Base-by-base conservation (phyloP, 371 early-diverging fungal genomes). In the Chytridium lagenaria region DNA sequence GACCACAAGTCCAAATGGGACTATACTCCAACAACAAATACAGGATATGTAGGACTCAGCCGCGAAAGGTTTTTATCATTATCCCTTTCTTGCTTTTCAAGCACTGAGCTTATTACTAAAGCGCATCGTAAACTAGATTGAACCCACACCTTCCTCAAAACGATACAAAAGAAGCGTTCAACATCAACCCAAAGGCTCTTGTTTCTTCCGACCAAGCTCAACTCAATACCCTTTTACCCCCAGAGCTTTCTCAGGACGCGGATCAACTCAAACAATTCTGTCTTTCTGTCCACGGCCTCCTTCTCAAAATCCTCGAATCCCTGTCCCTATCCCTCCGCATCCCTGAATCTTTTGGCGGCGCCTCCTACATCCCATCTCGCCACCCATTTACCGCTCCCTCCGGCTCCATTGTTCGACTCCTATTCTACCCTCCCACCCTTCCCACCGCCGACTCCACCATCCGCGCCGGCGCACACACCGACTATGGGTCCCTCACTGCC, bases 401-500 rank as follows among this genome's bases (percentile, higher is more conserved):
- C 19, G 66, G 66, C 23, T 10, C 10, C 28, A 38, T 40, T 26
- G 7, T 66, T 16, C 66, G 66, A 5, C 49, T 66, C 10, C 44
- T 66, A 5, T 40, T 38, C 28, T 66, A 66, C 28, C 66, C 66
- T 19, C 63, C 30, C 3, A 23, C 37, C 3, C 34, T 10, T 12
- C 36, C 36, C 12, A 3, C 30, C 7, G 19, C 3, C 5, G 19
- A 34, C 7, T 15, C 30, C n/a, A 2, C 12, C 10, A 12, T 61
- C 63, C 66, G 66, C 36, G 59, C 69, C 5, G 59, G 69, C 2
- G 76, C 68, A 0, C 82, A 80, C 57, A 86, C 89, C 0, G 92
- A 92, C 75, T 92, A 92, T 73, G 93, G 93, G 5, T 86, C 89
- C 0, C 77, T 91, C 55, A 92, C 93, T 0, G 70, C 92, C 12